Percentiles rank a stretch among this genome's conserved stretches.
Conservation (phyloP, 2,329 filamentous ascomycete genomes). For the Fusarium sp. region DNA sequence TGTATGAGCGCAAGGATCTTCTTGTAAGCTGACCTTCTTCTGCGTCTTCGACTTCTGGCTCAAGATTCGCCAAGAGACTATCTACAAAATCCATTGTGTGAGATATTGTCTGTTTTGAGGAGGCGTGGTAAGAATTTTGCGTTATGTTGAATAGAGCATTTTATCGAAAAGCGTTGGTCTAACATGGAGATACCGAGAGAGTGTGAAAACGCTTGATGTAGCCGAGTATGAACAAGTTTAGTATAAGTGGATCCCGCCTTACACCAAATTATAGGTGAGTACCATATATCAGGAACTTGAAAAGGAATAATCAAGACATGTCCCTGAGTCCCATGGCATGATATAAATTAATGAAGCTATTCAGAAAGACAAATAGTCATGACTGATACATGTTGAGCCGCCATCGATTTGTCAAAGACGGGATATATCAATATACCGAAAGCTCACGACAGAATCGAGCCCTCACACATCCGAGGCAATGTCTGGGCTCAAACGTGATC, state of each 20-base stretch:
- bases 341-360: background rate
- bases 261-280: background rate
- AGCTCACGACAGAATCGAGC: background rate
- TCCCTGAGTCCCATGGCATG: background rate
- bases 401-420: background rate
- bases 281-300: background rate
- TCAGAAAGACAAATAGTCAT: background rate
- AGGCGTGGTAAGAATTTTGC: background rate
- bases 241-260: background rate
- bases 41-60: conserved; percentile 56
- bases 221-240: background rate
- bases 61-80: conserved; percentile 46
- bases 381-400: background rate
- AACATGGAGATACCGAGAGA: background rate
- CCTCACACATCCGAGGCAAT: background rate
- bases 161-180: background rate
- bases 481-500: background rate
- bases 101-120: background rate
- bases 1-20: background rate
- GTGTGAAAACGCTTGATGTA: background rate
- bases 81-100: conserved; percentile 24
- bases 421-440: background rate
- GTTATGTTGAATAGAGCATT: background rate
- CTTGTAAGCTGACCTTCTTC: conserved; percentile 53
- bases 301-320: background rate